These are phyloP conservation scores for Macadamia tetraphylla DNA, from an alignment of 164 flowering plant species.

Conservation along the genomic window DNA sequence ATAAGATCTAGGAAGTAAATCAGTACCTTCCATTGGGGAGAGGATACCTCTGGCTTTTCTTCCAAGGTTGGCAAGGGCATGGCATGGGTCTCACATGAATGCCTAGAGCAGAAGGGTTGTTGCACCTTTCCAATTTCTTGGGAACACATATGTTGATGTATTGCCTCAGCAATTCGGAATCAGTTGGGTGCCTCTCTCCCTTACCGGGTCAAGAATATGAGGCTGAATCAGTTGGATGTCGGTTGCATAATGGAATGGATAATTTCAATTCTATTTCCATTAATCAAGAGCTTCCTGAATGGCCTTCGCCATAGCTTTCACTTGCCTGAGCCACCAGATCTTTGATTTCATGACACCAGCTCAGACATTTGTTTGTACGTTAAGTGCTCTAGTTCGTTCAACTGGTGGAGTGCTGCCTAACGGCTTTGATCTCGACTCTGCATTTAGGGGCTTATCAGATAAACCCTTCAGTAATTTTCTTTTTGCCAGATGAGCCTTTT, in stretches of 20 bases:
- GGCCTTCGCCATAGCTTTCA: not conserved
- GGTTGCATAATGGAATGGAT: too few species aligned
- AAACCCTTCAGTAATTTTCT: too few species aligned
- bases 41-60: not conserved
- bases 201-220: not conserved
- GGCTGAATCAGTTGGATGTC: not conserved
- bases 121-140: too few species aligned
- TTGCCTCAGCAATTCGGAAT: not conserved
- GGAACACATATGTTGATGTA: too few species aligned
- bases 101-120: too few species aligned
- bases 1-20: not conserved
- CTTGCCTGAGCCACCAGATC: not conserved
- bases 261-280: not conserved
- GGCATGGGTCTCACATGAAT: not conserved
- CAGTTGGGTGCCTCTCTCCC: not conserved
- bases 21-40: not conserved
- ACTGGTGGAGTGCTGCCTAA: not conserved
- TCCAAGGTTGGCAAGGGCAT: constrained; percentile 1
- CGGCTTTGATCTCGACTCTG: too few species aligned
- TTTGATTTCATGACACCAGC: not conserved
- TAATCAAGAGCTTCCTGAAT: not conserved
- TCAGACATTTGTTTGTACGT: not conserved
- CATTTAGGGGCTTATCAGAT: too few species aligned
- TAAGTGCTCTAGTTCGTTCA: constrained; percentile 1
- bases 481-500: too few species aligned